phyloP scores from a whole-genome alignment of 2,329 filamentous ascomycete genomes.

The Metarhizium album region DNA sequence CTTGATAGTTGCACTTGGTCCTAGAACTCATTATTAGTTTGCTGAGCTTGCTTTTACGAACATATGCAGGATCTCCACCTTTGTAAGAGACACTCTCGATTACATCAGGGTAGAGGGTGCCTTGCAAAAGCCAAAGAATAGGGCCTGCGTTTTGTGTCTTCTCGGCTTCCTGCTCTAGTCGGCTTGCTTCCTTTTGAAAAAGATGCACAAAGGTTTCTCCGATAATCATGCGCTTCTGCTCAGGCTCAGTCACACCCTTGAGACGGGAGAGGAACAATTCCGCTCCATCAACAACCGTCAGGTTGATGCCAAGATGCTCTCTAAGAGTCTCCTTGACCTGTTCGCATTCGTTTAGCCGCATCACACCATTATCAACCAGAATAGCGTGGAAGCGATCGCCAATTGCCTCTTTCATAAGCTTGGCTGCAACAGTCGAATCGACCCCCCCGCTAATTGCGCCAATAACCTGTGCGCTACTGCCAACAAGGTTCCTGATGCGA shows the following conservation, averaged over 20 bases:
- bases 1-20: constrained; percentile 26
- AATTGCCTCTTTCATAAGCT: constrained; percentile 79
- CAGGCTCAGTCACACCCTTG: constrained; percentile 65
- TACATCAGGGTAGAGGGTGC: constrained; percentile 55
- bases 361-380: constrained; percentile 67
- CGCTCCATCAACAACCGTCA: constrained; percentile 74
- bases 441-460: constrained; percentile 57
- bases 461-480: constrained; percentile 63
- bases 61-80: too few relatives aligned
- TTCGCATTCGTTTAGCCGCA: constrained; percentile 77
- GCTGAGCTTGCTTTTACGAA: too few relatives aligned
- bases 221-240: constrained; percentile 84
- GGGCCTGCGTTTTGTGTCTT: constrained; percentile 58
- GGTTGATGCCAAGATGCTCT: constrained; percentile 75
- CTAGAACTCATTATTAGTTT: too few relatives aligned
- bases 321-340: constrained; percentile 71
- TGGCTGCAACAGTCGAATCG: constrained; percentile 78
- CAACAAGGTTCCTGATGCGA: constrained; percentile 73
- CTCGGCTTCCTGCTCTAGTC: constrained; percentile 52
- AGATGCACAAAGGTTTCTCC: constrained; percentile 19
- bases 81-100: too few relatives aligned
- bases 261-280: constrained; percentile 69
- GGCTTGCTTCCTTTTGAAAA: too few relatives aligned
- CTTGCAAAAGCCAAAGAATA: constrained; percentile 81
- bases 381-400: constrained; percentile 50